Evolutionary conservation across 768 basidiomycete species (phyloP), one percentile per base, ranked within the genome.

Genomic region (Chiua virens): DNA sequence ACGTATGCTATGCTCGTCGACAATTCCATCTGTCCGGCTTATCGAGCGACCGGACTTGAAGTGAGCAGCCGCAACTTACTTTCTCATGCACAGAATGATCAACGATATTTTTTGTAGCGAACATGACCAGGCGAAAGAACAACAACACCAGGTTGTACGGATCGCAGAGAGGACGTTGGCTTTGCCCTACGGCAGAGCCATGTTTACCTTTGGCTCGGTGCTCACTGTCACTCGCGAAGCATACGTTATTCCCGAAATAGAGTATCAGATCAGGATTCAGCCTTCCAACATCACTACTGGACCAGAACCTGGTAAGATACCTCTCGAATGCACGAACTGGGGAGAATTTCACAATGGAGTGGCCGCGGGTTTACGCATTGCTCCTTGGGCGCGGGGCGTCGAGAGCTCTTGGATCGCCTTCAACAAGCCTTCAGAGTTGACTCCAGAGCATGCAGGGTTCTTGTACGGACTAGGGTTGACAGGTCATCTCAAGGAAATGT

Each of bases 301-400:
- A 15, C 83, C 86, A 1, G 90, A 92, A 51, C 64, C 75, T n/a
- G 85, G 85, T 18, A 89, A 91, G 65, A 80, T 93, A 52, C 75
- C 80, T 0, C 58, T 71, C 1, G 95, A 98, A 38, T 86, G 85
- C 27, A 70, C 82, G 6, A 80, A 77, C 45, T 99, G 96, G 97
- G 93, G 91, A n/a, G 90, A 95, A 53, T 99, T 99, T 70, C 94
- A 98, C 70, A 94, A 96, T 56, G 97, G 97, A 10, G 96, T 97
- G 0, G 92, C 93, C 8, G 90, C 92, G 5, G 97, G 88, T 3
- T 69, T 99, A 39, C 85, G 91, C 8, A 83, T 98, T 44, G 84
- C 87, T 0, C 83, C 89, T 0, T 78, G 81, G n/a, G 80, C 86
- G 9, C 70, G 74, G 42, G 83, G 83, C 10, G 80, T 98, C 38